Base-by-base conservation (phyloP, 208 protist genomes). In the Crithidia expoeki region DNA sequence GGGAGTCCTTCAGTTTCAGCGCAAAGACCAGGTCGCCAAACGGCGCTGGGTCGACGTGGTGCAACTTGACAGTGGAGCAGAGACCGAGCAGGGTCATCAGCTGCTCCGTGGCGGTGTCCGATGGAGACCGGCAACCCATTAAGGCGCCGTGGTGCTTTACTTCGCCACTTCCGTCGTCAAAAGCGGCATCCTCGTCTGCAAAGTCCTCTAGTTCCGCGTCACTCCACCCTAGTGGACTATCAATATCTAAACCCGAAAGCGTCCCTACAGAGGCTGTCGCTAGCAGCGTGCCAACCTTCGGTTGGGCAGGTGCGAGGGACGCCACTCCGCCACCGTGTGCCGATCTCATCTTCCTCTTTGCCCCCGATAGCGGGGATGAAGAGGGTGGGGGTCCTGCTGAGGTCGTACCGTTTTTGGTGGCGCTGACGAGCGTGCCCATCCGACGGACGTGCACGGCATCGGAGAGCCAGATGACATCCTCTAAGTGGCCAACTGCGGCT, bases 1-100 rank as follows among this genome's bases (percentile, higher is more conserved):
- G 23, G 2, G 36, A 32, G 16, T 77, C 72, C 7, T 62, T 61
- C 17, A 77, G 65, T 36, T 77, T 77, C n/a, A 77, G 64, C 14
- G 64, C 58, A 7, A 77, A 55, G 9, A 77, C 72, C 47, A 77
- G 49, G 40, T 77, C 72, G 0, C 72, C 72, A 62, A 77, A 77
- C 32, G 72, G 72, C 34, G 64, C 57, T 6, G 72, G 57, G 0
- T 42, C 34, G 25, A 72, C 65, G 51, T 72, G 63, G 46, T 72
- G 72, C 30, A 77, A 50, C 42, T 72, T 77, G 27, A 65, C 64
- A 25, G 47, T 59, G n/a, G 72, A 71, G 50, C 72, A 77, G 33
- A 77, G 51, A 17, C 57, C 72, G 2, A 77, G 72, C 34, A 77
- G 33, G 27, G 72, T 51, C 11, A 77, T 58, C 19, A 77, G 57